These are phyloP conservation scores for Cryptococcus sp. DNA, from an alignment of 1,284 basidiomycete species.

Conservation along the genomic window DNA sequence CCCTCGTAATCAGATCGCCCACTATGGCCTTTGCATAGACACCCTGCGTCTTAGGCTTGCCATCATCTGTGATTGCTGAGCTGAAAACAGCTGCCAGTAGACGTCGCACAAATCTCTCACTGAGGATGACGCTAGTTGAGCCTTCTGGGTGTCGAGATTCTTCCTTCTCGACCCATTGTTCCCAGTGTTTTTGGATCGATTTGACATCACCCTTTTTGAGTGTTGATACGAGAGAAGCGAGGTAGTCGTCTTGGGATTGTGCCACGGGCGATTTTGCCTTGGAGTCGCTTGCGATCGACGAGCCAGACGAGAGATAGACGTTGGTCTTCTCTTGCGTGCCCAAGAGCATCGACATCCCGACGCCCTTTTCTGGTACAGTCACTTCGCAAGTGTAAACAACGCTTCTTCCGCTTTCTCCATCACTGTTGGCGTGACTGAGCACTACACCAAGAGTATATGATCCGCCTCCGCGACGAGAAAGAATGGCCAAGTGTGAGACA, in stretches of 20 bases:
- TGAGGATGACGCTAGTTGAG: background rate
- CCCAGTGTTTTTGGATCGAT: constrained; percentile 18
- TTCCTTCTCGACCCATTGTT: constrained; percentile 14
- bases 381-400: constrained; percentile 43
- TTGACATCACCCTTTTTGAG: constrained; percentile 13
- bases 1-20: constrained; percentile 27
- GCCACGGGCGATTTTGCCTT: background rate
- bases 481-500: constrained; percentile 30
- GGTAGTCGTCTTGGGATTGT: constrained; percentile 9
- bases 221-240: background rate
- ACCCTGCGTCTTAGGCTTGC: constrained; percentile 13
- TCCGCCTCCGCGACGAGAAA: constrained; percentile 13
- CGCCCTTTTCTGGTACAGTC: constrained; percentile 31
- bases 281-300: background rate
- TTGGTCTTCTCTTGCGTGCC: constrained; percentile 30
- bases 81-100: constrained; percentile 27
- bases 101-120: constrained; percentile 18
- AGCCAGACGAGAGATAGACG: constrained; percentile 16
- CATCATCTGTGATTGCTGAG: constrained; percentile 21
- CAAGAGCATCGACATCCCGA: constrained; percentile 41
- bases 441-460: constrained; percentile 24
- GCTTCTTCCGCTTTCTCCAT: constrained; percentile 28
- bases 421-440: constrained; percentile 21
- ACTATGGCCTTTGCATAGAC: constrained; percentile 37
- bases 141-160: constrained; percentile 6